These are phyloP conservation scores for Serendipita sp. DNA, from an alignment of 768 basidiomycete genomes.

Conservation along the genomic window DNA sequence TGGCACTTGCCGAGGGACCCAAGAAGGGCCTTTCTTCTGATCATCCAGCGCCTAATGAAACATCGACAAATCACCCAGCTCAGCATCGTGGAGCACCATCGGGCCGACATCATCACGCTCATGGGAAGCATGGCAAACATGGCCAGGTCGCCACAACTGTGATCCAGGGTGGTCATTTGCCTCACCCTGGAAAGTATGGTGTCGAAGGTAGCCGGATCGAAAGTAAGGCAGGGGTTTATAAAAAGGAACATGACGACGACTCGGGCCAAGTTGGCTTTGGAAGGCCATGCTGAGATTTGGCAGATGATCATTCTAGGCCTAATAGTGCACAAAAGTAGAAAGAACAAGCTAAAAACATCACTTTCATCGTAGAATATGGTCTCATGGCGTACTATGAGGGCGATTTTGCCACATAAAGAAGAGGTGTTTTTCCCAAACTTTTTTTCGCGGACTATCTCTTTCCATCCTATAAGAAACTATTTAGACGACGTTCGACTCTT, in stretches of 20 bases:
- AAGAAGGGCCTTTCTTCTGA: background rate
- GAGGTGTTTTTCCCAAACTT: no score
- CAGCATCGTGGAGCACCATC: background rate
- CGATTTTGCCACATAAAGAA: no score
- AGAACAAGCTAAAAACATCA: no score
- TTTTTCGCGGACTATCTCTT: no score
- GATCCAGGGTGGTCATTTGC: background rate
- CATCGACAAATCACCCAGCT: background rate
- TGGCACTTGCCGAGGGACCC: background rate
- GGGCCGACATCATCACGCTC: background rate
- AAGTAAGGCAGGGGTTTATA: background rate
- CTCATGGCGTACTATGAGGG: no score
- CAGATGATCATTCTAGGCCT: no score
- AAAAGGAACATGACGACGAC: background rate
- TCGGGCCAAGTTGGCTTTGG: constrained; percentile 1
- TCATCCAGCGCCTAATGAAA: background rate
- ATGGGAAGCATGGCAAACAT: background rate
- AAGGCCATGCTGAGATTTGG: constrained; percentile 1
- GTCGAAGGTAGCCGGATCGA: background rate
- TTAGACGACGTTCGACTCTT: no score
- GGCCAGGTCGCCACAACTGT: background rate
- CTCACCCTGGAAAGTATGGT: background rate
- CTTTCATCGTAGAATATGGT: no score
- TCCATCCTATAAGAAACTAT: no score
- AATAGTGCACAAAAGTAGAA: no score